phyloP scores from a whole-genome alignment of 805 yeast species.

The Kazachstania viticola region DNA sequence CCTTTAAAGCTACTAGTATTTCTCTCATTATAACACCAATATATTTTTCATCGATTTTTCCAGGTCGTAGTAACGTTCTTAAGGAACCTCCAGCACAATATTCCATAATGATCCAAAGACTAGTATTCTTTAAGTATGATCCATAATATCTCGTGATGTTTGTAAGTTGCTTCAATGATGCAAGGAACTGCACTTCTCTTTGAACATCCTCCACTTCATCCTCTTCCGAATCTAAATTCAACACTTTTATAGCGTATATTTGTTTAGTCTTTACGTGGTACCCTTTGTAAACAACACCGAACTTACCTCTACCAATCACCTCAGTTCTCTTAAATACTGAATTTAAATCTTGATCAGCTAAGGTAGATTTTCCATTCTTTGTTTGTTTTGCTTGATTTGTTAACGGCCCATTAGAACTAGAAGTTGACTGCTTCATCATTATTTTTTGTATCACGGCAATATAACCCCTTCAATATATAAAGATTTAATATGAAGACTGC shows the following conservation, averaged over 20 bases:
- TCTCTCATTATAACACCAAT: conserved; percentile 81
- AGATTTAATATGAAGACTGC: no score
- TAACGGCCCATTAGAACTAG: background rate
- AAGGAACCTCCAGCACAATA: conserved; percentile 94
- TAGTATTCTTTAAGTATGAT: conserved; percentile 75
- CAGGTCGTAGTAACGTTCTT: conserved; percentile 76
- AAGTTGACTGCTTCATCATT: background rate
- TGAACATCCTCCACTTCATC: conserved; percentile 95
- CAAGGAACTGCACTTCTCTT: conserved; percentile 76
- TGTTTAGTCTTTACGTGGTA: conserved; percentile 54
- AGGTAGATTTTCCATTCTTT: background rate
- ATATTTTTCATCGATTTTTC: conserved; percentile 74
- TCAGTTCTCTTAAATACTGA: conserved; percentile 66
- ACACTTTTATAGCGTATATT: conserved; percentile 84
- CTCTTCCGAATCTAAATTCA: conserved; percentile 82
- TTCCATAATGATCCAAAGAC: conserved; percentile 96
- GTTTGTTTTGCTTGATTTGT: background rate
- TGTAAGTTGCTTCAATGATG: conserved; percentile 75
- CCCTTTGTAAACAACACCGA: conserved; percentile 94
- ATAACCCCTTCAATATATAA: no score
- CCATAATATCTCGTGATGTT: conserved; percentile 91
- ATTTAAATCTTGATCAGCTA: conserved; percentile 18
- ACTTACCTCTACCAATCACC: conserved; percentile 90
- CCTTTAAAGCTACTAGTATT: conserved; percentile 60
- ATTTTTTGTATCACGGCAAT: no score